These are phyloP conservation scores for Chimonanthus praecox DNA, from an alignment of 164 flowering plant species.

Conservation along the genomic window DNA sequence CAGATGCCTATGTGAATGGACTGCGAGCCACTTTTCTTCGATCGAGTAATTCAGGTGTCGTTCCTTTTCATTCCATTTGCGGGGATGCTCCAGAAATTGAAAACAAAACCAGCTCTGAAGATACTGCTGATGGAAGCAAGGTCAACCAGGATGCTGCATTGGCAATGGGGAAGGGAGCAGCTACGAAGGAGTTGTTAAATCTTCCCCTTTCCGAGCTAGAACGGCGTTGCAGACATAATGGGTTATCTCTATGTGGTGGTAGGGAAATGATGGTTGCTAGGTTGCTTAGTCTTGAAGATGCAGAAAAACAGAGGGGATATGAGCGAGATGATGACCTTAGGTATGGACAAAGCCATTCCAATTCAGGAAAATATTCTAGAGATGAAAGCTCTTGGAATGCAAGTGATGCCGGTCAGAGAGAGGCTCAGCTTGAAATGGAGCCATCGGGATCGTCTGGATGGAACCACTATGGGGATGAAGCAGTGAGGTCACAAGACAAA, in stretches of 20 bases:
- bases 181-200: constrained; percentile 64
- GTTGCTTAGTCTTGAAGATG: constrained; percentile 90
- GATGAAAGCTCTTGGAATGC: constrained; percentile 21
- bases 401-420: constrained; percentile 31
- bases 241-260: constrained; percentile 95
- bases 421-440: constrained; percentile 32
- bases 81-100: constrained; percentile 90
- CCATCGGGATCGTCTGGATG: constrained; percentile 43
- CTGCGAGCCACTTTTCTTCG: constrained; percentile 92
- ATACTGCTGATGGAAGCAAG: constrained; percentile 40
- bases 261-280: constrained; percentile 96
- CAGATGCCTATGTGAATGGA: constrained; percentile 98
- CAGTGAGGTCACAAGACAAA: constrained; percentile 26
- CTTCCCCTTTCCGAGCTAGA: constrained; percentile 91
- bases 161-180: constrained; percentile 97
- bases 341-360: constrained; percentile 42
- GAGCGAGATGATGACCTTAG: constrained; percentile 72
- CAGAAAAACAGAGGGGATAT: constrained; percentile 73
- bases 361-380: constrained; percentile 40
- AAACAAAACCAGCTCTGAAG: constrained; percentile 42
- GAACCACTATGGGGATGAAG: constrained; percentile 49
- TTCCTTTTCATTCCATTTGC: constrained; percentile 82
- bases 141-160: constrained; percentile 74
- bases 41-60: constrained; percentile 78
- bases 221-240: constrained; percentile 96